Percentiles rank a stretch among this genome's conserved stretches.
These are phyloP conservation scores for Mycena haematopus DNA, from an alignment of 768 basidiomycete species.

Conservation along the genomic window DNA sequence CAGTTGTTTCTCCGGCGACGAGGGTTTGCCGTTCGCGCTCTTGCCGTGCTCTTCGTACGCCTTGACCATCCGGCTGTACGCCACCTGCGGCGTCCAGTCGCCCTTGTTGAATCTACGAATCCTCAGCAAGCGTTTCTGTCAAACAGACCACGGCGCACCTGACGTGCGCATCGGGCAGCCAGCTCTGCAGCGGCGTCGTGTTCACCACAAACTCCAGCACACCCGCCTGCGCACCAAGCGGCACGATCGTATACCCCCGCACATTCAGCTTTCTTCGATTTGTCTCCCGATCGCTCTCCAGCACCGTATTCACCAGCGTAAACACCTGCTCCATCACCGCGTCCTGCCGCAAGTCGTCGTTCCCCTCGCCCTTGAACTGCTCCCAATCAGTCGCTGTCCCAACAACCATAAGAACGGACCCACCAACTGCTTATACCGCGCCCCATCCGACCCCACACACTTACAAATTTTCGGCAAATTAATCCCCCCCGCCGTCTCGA, in stretches of 20 bases:
- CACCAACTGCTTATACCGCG: slow-evolving; percentile 80
- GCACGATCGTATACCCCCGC: slow-evolving; percentile 88
- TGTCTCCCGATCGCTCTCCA: slow-evolving; percentile 78
- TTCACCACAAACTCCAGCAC: slow-evolving; percentile 90
- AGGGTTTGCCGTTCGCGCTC: too few relatives aligned
- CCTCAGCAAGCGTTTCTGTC: not conserved
- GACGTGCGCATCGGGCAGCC: slow-evolving; percentile 69
- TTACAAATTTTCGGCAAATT: slow-evolving; percentile 82
- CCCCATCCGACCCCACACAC: slow-evolving; percentile 73
- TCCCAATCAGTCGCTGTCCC: not conserved
- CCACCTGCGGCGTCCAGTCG: slow-evolving; percentile 52
- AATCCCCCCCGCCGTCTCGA: slow-evolving; percentile 74
- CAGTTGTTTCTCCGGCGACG: slow-evolving; percentile 37
- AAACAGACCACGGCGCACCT: slow-evolving; percentile 43
- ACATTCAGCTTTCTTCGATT: slow-evolving; percentile 73
- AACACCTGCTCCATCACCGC: slow-evolving; percentile 99
- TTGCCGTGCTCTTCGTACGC: slow-evolving; percentile 36
- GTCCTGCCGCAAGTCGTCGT: slow-evolving; percentile 94
- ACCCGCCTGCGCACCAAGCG: slow-evolving; percentile 80
- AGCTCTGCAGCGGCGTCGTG: slow-evolving; percentile 66
- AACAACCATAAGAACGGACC: slow-evolving; percentile 34
- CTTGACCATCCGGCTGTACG: slow-evolving; percentile 34
- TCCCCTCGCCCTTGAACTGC: slow-evolving; percentile 90
- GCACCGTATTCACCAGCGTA: slow-evolving; percentile 81
- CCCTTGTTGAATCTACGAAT: slow-evolving; percentile 66